These are phyloP conservation scores for Stachybotrys chartarum DNA, from an alignment of 2,329 filamentous ascomycete species.

Conservation along the genomic window DNA sequence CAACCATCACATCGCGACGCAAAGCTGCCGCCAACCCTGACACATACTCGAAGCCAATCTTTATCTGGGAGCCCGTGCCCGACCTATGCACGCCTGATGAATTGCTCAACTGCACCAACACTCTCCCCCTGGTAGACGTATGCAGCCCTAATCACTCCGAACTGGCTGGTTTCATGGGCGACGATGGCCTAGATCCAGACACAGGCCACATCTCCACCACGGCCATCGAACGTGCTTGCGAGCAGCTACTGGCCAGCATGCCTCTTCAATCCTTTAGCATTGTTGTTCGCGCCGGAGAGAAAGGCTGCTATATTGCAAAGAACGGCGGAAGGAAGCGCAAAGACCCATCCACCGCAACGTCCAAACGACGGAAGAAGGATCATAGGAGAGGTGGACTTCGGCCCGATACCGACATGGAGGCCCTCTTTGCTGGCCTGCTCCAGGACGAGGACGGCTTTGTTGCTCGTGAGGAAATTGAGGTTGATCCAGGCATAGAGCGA, in stretches of 20 bases:
- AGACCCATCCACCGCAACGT: conserved; percentile 12
- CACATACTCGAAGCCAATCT: conserved; percentile 52
- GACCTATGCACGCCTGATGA: conserved; percentile 72
- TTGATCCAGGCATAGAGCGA: conserved; percentile 57
- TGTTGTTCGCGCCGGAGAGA: conserved; percentile 64
- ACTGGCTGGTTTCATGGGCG: conserved; percentile 77
- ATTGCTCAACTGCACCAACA: conserved; percentile 57
- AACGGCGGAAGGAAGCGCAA: conserved; percentile 47
- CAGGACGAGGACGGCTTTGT: conserved; percentile 46
- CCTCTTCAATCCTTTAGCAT: conserved; percentile 58
- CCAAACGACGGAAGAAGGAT: conserved; percentile 34
- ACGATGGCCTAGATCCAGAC: conserved; percentile 43
- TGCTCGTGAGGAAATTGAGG: conserved; percentile 50
- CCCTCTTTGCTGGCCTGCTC: conserved; percentile 51
- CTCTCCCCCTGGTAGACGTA: conserved; percentile 53
- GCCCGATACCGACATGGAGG: conserved; percentile 56
- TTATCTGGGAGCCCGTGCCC: conserved; percentile 94
- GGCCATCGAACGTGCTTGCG: conserved; percentile 51
- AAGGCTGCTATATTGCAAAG: conserved; percentile 60
- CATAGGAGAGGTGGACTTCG: conserved; percentile 44
- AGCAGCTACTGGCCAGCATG: conserved; percentile 57
- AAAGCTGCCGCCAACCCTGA: conserved; percentile 28
- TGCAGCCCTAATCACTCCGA: conserved; percentile 82
- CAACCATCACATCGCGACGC: conserved; percentile 57
- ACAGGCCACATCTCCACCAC: conserved; percentile 46